A percentile compares a stretch with the other conserved stretches of the same genome.
These are phyloP conservation scores for Hymenoscyphus repandus DNA, from an alignment of 2,329 filamentous ascomycete genomes.

Conservation along the genomic window DNA sequence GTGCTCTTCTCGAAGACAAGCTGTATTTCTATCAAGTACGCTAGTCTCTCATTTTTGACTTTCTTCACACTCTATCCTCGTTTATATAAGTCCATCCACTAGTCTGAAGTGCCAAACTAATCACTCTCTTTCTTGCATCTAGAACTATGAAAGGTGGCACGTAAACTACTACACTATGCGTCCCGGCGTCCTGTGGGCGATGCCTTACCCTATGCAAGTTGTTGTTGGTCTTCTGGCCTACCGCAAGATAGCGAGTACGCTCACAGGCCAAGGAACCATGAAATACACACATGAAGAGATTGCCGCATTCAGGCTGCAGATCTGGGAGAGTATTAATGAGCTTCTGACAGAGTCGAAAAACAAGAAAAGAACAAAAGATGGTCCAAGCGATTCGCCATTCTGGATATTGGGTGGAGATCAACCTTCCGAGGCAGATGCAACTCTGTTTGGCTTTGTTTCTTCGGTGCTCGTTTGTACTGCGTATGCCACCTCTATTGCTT, in stretches of 20 bases:
- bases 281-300: conserved; percentile 48
- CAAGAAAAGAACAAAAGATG: not conserved
- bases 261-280: conserved; percentile 52
- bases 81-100: too few species aligned
- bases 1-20: conserved; percentile 55
- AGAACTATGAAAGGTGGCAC: conserved; percentile 50
- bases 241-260: conserved; percentile 36
- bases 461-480: conserved; percentile 46
- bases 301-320: conserved; percentile 38
- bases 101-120: too few species aligned
- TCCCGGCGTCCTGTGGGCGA: conserved; percentile 39
- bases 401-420: conserved; percentile 50
- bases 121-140: not conserved
- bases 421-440: conserved; percentile 53
- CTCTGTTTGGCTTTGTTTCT: conserved; percentile 52
- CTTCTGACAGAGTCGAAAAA: conserved; percentile 37
- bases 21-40: conserved; percentile 51
- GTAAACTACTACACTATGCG: conserved; percentile 57
- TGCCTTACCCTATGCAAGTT: conserved; percentile 48
- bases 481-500: conserved; percentile 36
- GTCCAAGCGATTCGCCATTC: conserved; percentile 37
- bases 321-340: conserved; percentile 46
- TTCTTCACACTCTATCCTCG: too few species aligned
- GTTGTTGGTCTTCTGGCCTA: conserved; percentile 47
- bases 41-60: conserved; percentile 7